Evolutionary conservation across 805 yeast species (phyloP).

Genomic region (Trichomonascus vanleenenianus): DNA sequence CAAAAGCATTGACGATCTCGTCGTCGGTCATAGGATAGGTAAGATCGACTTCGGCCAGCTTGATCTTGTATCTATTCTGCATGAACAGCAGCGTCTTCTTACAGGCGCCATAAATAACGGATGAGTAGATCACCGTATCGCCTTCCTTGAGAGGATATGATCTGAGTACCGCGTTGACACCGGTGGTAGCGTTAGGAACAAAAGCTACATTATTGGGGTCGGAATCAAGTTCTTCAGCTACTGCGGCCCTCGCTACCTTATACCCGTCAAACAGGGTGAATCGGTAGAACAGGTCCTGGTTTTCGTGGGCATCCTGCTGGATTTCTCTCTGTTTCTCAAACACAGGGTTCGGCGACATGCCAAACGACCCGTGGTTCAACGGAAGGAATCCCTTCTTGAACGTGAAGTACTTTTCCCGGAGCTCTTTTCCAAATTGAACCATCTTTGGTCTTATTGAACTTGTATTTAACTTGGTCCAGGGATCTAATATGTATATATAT

Average conservation of each 20-base stretch:
- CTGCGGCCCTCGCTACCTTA: conserved; percentile 28
- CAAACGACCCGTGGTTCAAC: conserved; percentile 62
- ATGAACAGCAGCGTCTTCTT: conserved; percentile 36
- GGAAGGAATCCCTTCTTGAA: conserved; percentile 36
- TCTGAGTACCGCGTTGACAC: conserved; percentile 49
- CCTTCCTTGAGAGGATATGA: conserved; percentile 44
- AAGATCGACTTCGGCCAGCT: conserved; percentile 33
- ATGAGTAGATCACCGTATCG: conserved; percentile 43
- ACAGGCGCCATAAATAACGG: conserved; percentile 49
- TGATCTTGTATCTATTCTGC: conserved; percentile 26
- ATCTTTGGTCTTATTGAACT: too few species aligned
- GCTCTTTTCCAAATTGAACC: conserved; percentile 40
- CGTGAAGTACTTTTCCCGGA: conserved; percentile 42
- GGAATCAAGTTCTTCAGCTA: conserved; percentile 41
- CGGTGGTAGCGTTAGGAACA: conserved; percentile 53
- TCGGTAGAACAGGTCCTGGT: conserved; percentile 42
- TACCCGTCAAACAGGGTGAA: conserved; percentile 26
- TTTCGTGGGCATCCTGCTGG: conserved; percentile 26
- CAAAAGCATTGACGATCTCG: conserved; percentile 31
- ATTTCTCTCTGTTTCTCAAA: conserved; percentile 31
- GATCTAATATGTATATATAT: too few species aligned
- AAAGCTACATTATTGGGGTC: conserved; percentile 44
- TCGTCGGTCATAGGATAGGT: conserved; percentile 39
- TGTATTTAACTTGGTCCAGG: too few species aligned
- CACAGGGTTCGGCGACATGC: conserved; percentile 45